These are phyloP conservation scores for Nicotiana rustica DNA, from an alignment of 305 asterid genomes.

Conservation along the genomic window DNA sequence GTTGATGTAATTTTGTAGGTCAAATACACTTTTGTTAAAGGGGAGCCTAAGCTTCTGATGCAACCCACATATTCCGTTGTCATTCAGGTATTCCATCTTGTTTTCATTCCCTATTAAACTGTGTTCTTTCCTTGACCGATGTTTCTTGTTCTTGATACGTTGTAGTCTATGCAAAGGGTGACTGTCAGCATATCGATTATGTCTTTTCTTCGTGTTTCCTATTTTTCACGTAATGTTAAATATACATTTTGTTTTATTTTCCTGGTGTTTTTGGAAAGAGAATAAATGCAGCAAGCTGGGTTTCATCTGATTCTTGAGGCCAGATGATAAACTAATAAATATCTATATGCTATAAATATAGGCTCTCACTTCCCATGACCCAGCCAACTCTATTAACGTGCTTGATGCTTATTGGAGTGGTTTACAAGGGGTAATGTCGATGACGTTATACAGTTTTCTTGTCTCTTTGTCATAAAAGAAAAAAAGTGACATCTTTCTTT, in stretches of 20 bases:
- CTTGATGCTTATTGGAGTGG: neutral
- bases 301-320: neutral
- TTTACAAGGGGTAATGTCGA: neutral
- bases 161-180: neutral
- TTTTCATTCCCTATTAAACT: neutral
- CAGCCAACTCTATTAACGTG: neutral
- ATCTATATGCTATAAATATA: neutral
- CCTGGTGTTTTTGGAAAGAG: neutral
- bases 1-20: slow-evolving; percentile 58
- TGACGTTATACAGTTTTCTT: neutral
- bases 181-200: slow-evolving; percentile 20
- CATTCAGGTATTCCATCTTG: slow-evolving; percentile 64
- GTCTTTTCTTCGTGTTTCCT: neutral
- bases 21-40: slow-evolving; percentile 67
- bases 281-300: neutral
- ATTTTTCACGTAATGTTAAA: neutral
- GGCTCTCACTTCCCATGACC: neutral
- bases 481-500: neutral
- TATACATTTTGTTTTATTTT: neutral
- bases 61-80: slow-evolving; percentile 82
- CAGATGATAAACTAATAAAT: neutral
- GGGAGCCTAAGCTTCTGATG: slow-evolving; percentile 66
- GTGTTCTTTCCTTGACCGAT: neutral
- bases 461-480: neutral
- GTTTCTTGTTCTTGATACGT: neutral